Percentiles rank a stretch among this genome's conserved stretches.
These are phyloP conservation scores for Pleodorina starrii DNA, from an alignment of 139 green algal genomes.

Conservation along the genomic window DNA sequence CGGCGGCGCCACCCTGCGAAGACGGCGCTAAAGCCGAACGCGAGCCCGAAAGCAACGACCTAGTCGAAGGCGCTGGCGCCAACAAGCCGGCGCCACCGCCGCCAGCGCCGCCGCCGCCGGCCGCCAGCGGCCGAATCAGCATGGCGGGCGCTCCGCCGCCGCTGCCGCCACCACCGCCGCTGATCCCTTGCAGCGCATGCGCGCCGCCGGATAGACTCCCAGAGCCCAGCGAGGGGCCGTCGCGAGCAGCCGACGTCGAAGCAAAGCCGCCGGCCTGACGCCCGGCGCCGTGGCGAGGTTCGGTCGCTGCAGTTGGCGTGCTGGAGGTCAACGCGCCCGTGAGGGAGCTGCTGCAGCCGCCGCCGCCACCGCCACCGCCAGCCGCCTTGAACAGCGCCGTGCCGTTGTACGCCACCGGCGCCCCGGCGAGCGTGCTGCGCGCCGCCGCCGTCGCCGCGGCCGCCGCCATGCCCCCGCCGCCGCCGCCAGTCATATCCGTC, in stretches of 20 bases:
- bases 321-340: neutral
- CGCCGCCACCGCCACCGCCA: neutral
- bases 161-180: neutral
- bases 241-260: neutral
- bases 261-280: neutral
- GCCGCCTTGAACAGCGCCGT: neutral
- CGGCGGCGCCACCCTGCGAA: neutral
- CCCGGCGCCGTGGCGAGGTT: too few relatives aligned
- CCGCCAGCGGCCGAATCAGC: constrained; percentile 5
- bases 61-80: neutral
- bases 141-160: neutral
- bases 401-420: neutral
- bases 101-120: neutral
- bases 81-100: neutral
- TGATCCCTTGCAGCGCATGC: neutral
- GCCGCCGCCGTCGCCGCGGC: neutral
- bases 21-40: neutral
- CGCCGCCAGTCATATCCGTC: too few relatives aligned
- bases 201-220: neutral
- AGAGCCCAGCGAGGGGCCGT: neutral
- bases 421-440: neutral
- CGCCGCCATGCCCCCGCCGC: neutral
- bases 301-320: neutral
- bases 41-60: neutral
- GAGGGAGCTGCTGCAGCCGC: neutral